phyloP scores from a whole-genome alignment of 306 rosid species.

The Dryas alaskensis region DNA sequence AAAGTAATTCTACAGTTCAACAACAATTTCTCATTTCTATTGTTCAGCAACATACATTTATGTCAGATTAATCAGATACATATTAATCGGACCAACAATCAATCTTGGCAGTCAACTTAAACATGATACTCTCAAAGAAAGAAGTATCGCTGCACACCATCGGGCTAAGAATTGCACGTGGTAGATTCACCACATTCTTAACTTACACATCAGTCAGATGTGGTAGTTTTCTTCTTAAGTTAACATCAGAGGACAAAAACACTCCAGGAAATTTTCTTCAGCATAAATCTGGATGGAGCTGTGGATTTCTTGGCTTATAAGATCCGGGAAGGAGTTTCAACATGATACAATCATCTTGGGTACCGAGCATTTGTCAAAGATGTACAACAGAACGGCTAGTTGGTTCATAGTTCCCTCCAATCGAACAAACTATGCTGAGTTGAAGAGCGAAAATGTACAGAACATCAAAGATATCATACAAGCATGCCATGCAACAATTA shows the following conservation, averaged over 20 bases:
- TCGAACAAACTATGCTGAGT: slow-evolving; percentile 11
- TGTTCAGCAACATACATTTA: slow-evolving; percentile 3
- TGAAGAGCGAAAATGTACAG: slow-evolving; percentile 30
- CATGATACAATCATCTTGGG: slow-evolving; percentile 21
- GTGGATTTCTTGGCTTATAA: slow-evolving; percentile 20
- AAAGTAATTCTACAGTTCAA: neutral
- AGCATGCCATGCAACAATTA: slow-evolving; percentile 40
- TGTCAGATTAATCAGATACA: slow-evolving; percentile 16
- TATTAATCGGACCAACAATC: slow-evolving; percentile 11
- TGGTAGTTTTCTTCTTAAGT: slow-evolving; percentile 9
- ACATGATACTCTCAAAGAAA: slow-evolving; percentile 3
- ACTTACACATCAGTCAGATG: neutral
- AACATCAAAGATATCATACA: slow-evolving; percentile 31
- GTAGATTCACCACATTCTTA: neutral
- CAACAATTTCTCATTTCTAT: slow-evolving; percentile 12
- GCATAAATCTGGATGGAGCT: slow-evolving; percentile 23
- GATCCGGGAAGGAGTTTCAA: slow-evolving; percentile 26
- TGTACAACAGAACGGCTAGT: slow-evolving; percentile 28
- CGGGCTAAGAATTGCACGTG: slow-evolving; percentile 7
- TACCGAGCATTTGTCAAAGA: slow-evolving; percentile 28
- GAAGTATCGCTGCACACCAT: slow-evolving; percentile 2
- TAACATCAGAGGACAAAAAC: slow-evolving; percentile 25
- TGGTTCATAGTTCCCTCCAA: slow-evolving; percentile 30
- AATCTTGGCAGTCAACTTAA: slow-evolving; percentile 3
- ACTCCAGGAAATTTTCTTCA: slow-evolving; percentile 18